Evolutionary conservation across 2,329 filamentous ascomycete genomes (phyloP).

Genomic region (Trichoderma harzianum): DNA sequence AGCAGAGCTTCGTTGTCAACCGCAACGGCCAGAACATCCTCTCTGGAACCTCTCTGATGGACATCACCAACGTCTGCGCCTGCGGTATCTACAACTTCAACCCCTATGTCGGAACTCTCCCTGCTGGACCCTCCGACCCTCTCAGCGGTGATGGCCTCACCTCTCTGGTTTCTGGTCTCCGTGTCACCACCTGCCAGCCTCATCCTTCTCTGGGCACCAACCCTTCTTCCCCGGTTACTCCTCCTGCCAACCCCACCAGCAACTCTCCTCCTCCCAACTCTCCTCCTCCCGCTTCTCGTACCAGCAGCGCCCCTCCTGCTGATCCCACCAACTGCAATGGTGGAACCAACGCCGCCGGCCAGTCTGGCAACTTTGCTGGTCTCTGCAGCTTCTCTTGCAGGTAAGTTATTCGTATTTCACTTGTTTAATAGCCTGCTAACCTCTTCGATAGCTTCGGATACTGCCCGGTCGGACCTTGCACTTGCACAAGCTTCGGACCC

Average conservation of each 20-base stretch:
- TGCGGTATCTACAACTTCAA: conserved; percentile 58
- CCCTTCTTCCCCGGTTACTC: conserved; percentile 24
- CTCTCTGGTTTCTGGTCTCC: conserved; percentile 12
- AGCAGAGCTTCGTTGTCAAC: conserved; percentile 41
- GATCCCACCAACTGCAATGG: conserved; percentile 25
- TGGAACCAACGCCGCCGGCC: conserved; percentile 30
- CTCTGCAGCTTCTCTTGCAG: conserved; percentile 35
- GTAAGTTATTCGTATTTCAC: background rate
- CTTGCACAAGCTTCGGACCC: conserved; percentile 33
- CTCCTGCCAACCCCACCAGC: conserved; percentile 29
- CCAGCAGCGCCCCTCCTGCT: conserved; percentile 2
- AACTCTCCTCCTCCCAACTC: background rate
- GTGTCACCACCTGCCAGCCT: conserved; percentile 22
- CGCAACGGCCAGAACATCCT: conserved; percentile 41
- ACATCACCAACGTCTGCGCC: conserved; percentile 46
- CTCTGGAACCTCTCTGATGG: conserved; percentile 46
- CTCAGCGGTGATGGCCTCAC: conserved; percentile 14
- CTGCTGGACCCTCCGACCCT: conserved; percentile 27
- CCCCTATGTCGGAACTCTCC: conserved; percentile 49
- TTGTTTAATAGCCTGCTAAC: background rate
- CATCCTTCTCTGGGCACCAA: conserved; percentile 30
- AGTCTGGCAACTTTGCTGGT: conserved; percentile 32
- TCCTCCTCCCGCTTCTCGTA: conserved; percentile 29
- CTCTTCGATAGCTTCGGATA: conserved; percentile 25
- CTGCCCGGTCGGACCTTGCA: conserved; percentile 34